Base-by-base conservation (phyloP, 1,139 yeast species). In the Candida tetrigidarum region DNA sequence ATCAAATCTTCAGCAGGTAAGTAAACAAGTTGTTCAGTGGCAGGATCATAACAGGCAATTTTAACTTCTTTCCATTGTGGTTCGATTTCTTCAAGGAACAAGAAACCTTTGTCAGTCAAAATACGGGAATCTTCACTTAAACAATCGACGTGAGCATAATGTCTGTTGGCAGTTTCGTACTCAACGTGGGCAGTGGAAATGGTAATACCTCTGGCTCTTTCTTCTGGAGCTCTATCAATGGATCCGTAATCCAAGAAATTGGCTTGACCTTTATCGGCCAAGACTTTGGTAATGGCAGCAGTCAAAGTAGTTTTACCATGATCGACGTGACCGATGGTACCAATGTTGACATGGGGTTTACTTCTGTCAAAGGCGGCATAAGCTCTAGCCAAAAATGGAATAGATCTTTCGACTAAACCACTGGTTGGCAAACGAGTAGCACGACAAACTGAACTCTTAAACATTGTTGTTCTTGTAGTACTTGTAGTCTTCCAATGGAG, bases 151-250 rank as follows among this genome's bases (percentile, higher is more conserved):
- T 92, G 98, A 54, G 98, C 91, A 66, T 90, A 90, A 73, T 91
- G 97, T 74, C 97, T 87, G 67, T 85, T 86, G 27, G 76, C 91
- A 50, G 97, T 91, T 70, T 88, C 92, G 72, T 91, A 91, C 75
- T 91, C 97, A 60, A 91, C 97, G 64, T 92, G 97, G 45, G 97
- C 97, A 60, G 97, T 86, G 46, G 97, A 90, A 64, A 93, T 93
- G 55, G 99, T 93, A 71, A 93, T 93, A 83, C 99, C 99, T 81
- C 99, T 91, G 47, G 97, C 98, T 77, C 97, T 86, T 80, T 93
- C 99, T 78, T 93, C 99, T 55, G 99, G 99, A 43, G 99, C 99
- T 75, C 90, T 89, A 74, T 93, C 99, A 63, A 93, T 93, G 51
- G 97, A 73, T 47, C 90, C 80, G 68, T 93, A 93, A 69, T 93